Conservation (phyloP, 805 yeast species). For the Metschnikowia drakensbergensis region DNA sequence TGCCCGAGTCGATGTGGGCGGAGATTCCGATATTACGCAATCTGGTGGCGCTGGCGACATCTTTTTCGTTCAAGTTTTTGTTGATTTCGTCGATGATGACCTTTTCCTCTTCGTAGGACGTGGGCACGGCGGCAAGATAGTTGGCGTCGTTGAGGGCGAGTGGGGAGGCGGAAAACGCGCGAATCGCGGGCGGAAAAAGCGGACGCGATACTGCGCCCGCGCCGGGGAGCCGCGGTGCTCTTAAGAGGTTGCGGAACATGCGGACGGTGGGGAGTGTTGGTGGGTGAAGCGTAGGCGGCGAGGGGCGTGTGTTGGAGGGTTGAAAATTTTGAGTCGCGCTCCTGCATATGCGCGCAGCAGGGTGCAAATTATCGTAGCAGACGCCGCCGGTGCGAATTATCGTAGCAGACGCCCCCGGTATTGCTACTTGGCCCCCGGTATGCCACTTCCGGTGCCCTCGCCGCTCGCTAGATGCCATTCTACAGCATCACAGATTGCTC, state of each 20-base stretch:
- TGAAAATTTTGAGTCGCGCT: neutral
- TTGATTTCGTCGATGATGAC: slow-evolving; percentile 59
- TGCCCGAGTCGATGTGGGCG: slow-evolving; percentile 97
- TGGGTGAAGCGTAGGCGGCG: neutral
- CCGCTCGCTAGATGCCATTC: too few species aligned
- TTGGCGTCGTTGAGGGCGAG: slow-evolving; percentile 3
- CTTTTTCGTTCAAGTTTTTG: slow-evolving; percentile 46
- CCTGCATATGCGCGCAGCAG: slow-evolving; percentile 3
- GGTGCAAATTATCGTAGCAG: slow-evolving; percentile 1
- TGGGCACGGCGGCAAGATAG: slow-evolving; percentile 22
- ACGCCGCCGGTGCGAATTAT: neutral
- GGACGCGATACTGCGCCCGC: neutral
- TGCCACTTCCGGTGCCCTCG: too few species aligned
- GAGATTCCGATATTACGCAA: slow-evolving; percentile 96
- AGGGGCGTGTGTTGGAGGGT: neutral
- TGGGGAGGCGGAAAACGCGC: slow-evolving; percentile 5
- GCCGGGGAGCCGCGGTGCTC: neutral
- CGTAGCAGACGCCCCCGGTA: too few species aligned
- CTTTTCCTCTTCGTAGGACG: slow-evolving; percentile 70
- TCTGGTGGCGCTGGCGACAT: slow-evolving; percentile 46
- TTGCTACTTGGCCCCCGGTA: too few species aligned
- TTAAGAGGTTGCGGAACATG: slow-evolving; percentile 3
- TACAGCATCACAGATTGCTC: too few species aligned
- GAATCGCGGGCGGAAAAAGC: neutral
- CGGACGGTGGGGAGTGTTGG: neutral